Evolutionary conservation across 192 early-diverging fungal species (phyloP).

Genomic region (Allomyces javanicus): DNA sequence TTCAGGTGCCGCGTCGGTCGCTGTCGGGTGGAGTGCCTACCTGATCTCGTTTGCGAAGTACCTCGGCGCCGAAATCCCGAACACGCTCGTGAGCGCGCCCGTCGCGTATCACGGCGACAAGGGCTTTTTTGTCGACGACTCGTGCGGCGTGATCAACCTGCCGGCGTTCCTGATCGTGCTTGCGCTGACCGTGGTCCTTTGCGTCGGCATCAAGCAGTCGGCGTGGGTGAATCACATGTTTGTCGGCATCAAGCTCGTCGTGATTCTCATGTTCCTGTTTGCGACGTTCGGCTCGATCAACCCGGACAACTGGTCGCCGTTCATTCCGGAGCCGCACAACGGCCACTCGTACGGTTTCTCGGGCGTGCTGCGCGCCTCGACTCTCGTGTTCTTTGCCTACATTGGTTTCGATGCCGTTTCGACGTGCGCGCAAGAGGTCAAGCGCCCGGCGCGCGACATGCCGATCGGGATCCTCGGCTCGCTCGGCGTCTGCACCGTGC

Average conservation of each 20-base stretch:
- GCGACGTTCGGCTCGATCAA: constrained; percentile 49
- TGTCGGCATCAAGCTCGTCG: constrained; percentile 53
- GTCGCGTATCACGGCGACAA: constrained; percentile 36
- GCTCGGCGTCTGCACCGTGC: constrained; percentile 47
- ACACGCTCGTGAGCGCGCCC: constrained; percentile 43
- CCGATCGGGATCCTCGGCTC: constrained; percentile 71
- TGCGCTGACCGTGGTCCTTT: constrained; percentile 38
- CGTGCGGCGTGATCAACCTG: constrained; percentile 36
- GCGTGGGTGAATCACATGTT: constrained; percentile 49
- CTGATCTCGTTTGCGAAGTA: constrained; percentile 43
- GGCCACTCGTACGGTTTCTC: constrained; percentile 34
- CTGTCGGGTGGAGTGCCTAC: constrained; percentile 63
- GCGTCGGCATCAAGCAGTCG: constrained; percentile 53
- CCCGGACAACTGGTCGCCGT: constrained; percentile 48
- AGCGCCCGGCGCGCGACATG: constrained; percentile 54
- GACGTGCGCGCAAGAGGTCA: constrained; percentile 65
- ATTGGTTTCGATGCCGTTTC: constrained; percentile 79
- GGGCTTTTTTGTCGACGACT: constrained; percentile 12
- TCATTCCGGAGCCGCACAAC: constrained; percentile 34
- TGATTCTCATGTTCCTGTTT: constrained; percentile 66
- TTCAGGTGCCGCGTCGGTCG: constrained; percentile 43
- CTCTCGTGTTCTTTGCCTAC: constrained; percentile 60
- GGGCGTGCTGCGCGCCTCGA: constrained; percentile 51
- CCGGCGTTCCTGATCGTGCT: constrained; percentile 52
- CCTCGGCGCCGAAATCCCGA: constrained; percentile 25